Base-by-base conservation (phyloP, 768 basidiomycete genomes). In the Mycena galericulata region DNA sequence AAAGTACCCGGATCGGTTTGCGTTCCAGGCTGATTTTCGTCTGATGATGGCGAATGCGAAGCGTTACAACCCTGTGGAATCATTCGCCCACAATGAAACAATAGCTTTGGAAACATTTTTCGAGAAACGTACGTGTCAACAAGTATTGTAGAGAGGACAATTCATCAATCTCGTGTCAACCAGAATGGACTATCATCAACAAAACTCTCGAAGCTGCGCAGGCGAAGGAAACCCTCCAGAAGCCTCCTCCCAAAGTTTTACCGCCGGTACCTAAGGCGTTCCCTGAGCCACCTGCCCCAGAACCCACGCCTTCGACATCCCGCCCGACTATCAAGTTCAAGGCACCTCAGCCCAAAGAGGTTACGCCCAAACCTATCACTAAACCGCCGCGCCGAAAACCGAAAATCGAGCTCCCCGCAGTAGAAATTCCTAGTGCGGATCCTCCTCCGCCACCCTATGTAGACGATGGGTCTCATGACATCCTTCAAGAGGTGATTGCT, bases 31-130 rank as follows among this genome's bases (percentile, higher is more conserved):
- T 29, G 98, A 99, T 78, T 92, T 99, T 79, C 89, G 86, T 64
- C 87, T 97, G 59, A 95, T 99, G 90, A 87, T 96, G 51, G 76
- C 82, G 49, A 99, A 99, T 74, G 94, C 96, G 24, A 92, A 93
- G 75, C 83, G 84, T 20, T 99, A 97, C 83, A 99, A 98, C 75
- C 80, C 84, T 24, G 80, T 86, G 15, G 89, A 89, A 29, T 91
- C 89, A 61, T 91, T 85, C 62, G 93, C 92, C 10, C 89, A 93
- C 70, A 90, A 88, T 50, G 90, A 94, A 70, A 92, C 95, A 0
- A 83, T 92, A 41, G 84, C 85, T 29, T 80, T 98, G 43, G 94
- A 97, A 73, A 84, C 80, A 0, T 90, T 92, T 74, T 97, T 98
- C 72, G 92, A 97, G 71, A 94, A 93, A 81, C 85, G 96, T 96